phyloP scores from a whole-genome alignment of 768 basidiomycete species.

The Heimioporus sp. region DNA sequence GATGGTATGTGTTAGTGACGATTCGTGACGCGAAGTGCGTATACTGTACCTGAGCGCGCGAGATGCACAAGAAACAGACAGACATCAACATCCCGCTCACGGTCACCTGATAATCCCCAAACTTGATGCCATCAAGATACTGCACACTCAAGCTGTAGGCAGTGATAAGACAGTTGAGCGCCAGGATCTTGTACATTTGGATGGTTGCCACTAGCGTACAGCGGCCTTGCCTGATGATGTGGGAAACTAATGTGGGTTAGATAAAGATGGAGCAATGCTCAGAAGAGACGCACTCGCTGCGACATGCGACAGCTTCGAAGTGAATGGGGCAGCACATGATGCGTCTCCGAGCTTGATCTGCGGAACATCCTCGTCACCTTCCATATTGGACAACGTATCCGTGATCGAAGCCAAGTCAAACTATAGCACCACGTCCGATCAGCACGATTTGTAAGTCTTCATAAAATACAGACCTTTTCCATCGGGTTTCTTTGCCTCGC shows the following conservation, averaged over 20 bases:
- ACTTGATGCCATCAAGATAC: slow-evolving; percentile 98
- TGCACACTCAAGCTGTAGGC: slow-evolving; percentile 98
- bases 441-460: background rate
- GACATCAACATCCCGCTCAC: slow-evolving; percentile 93
- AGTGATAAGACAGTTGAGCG: slow-evolving; percentile 95
- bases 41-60: slow-evolving; percentile 81
- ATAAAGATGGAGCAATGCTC: background rate
- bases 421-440: slow-evolving; percentile 36
- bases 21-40: background rate
- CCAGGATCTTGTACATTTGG: slow-evolving; percentile 99
- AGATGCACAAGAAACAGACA: slow-evolving; percentile 98
- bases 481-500: slow-evolving; percentile 84
- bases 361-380: slow-evolving; percentile 91
- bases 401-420: slow-evolving; percentile 80
- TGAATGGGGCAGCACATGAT: slow-evolving; percentile 97
- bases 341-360: slow-evolving; percentile 99
- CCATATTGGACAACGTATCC: slow-evolving; percentile 87
- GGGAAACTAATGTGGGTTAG: slow-evolving; percentile 61
- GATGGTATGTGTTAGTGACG: background rate
- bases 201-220: slow-evolving; percentile 98
- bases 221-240: slow-evolving; percentile 97
- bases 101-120: slow-evolving; percentile 98
- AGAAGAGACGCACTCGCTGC: slow-evolving; percentile 71
- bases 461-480: slow-evolving; percentile 65
- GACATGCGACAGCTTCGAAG: slow-evolving; percentile 97